phyloP scores from a whole-genome alignment of 192 early-diverging fungal species.

The Rhizoclosmatium globosum region DNA sequence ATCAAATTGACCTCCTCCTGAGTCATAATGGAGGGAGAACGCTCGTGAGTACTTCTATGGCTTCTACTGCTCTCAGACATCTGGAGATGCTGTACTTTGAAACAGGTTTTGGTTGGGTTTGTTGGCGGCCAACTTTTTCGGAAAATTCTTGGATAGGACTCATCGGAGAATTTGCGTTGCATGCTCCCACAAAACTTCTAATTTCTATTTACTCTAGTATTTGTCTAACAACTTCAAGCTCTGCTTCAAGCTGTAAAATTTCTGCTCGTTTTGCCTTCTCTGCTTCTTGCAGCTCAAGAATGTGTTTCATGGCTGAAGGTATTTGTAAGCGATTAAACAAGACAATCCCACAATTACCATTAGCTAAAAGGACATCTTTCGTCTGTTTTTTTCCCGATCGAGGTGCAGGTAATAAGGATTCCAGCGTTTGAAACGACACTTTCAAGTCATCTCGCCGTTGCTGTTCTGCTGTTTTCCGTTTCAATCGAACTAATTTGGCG shows the following conservation, averaged over 20 bases:
- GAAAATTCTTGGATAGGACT: not conserved
- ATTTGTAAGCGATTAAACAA: not conserved
- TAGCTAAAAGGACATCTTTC: too few relatives aligned
- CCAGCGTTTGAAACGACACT: not conserved
- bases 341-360: not conserved
- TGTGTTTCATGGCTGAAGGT: not conserved
- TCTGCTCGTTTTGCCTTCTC: not conserved
- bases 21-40: not conserved
- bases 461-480: constrained; percentile 17
- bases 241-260: not conserved
- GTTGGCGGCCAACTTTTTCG: not conserved
- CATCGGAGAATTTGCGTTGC: not conserved
- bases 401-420: not conserved
- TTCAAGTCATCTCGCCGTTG: constrained; percentile 25
- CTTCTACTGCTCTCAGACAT: too few relatives aligned
- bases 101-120: too few relatives aligned
- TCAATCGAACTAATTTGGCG: not conserved
- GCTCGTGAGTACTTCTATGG: too few relatives aligned
- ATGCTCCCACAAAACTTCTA: not conserved
- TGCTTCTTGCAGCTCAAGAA: not conserved
- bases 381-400: too few relatives aligned
- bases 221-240: not conserved
- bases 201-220: not conserved
- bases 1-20: constrained; percentile 2
- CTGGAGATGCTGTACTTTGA: too few relatives aligned